These are phyloP conservation scores for Pulveroboletus ravenelii DNA, from an alignment of 768 basidiomycete genomes.

Conservation along the genomic window DNA sequence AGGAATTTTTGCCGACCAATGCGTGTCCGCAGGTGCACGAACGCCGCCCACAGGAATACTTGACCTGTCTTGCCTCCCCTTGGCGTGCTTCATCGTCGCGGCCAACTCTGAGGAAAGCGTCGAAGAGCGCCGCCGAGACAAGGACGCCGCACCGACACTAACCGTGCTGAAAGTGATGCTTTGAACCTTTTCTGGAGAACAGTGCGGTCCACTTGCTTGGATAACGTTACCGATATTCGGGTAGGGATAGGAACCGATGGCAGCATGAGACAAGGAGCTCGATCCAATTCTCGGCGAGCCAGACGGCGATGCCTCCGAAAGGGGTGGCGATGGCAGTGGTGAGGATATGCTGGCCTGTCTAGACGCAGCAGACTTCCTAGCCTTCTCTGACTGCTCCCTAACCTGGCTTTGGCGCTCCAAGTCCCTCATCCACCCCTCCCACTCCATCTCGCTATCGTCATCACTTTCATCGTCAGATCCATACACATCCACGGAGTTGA, in stretches of 20 bases:
- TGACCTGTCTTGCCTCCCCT: slow-evolving; percentile 8
- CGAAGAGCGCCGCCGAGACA: slow-evolving; percentile 23
- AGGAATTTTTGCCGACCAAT: background rate
- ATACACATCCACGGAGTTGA: slow-evolving; percentile 1
- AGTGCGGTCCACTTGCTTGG: background rate
- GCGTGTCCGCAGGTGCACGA: background rate
- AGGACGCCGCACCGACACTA: slow-evolving; percentile 14
- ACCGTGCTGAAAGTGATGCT: slow-evolving; percentile 23
- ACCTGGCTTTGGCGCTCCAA: slow-evolving; percentile 36
- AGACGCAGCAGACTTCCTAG: background rate
- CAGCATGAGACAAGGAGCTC: slow-evolving; percentile 7
- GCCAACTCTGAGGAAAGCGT: slow-evolving; percentile 17
- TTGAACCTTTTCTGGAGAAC: slow-evolving; percentile 5
- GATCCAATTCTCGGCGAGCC: slow-evolving; percentile 20
- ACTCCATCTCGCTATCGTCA: slow-evolving; percentile 54
- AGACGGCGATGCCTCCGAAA: slow-evolving; percentile 24
- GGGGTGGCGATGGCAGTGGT: slow-evolving; percentile 24
- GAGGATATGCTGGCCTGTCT: slow-evolving; percentile 4
- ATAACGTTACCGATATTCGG: slow-evolving; percentile 23
- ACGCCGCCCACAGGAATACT: background rate
- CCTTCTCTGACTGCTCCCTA: slow-evolving; percentile 9
- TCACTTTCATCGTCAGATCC: slow-evolving; percentile 36
- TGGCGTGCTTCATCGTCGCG: slow-evolving; percentile 2
- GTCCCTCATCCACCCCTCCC: slow-evolving; percentile 65
- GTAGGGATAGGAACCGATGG: slow-evolving; percentile 7